phyloP scores from a whole-genome alignment of 2,329 filamentous ascomycete species.

The Hypomyces rosellus region DNA sequence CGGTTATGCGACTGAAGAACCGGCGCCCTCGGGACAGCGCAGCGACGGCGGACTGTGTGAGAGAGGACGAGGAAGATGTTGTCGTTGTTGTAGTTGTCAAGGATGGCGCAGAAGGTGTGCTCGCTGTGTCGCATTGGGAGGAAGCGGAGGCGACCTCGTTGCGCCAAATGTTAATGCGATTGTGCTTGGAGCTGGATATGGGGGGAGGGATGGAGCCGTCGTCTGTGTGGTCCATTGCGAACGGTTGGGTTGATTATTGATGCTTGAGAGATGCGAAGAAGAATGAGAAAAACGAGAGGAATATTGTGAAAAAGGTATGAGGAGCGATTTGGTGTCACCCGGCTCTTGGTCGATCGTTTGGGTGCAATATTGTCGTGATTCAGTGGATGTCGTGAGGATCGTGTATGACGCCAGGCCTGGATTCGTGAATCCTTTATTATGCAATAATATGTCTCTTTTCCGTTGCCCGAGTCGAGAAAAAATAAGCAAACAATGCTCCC shows the following conservation, averaged over 20 bases:
- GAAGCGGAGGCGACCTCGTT: conserved; percentile 38
- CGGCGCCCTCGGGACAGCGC: conserved; percentile 19
- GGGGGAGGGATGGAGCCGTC: conserved; percentile 11
- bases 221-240: conserved; percentile 4
- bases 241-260: neutral
- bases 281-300: neutral
- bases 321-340: too few species aligned
- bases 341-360: too few species aligned
- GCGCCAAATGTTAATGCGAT: conserved; percentile 45
- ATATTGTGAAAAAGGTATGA: too few species aligned
- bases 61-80: conserved; percentile 23
- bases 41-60: conserved; percentile 17
- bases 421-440: too few species aligned
- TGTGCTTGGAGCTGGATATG: conserved; percentile 29
- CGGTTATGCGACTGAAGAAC: conserved; percentile 18
- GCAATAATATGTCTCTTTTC: too few species aligned
- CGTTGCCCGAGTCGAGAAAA: too few species aligned
- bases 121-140: conserved; percentile 20
- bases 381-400: too few species aligned
- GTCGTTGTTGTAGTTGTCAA: conserved; percentile 26
- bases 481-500: too few species aligned
- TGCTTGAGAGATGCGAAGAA: neutral
- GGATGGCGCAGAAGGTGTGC: conserved; percentile 24
- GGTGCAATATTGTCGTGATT: too few species aligned
- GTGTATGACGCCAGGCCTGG: too few species aligned